Percentiles rank a stretch among this genome's conserved stretches.
Evolutionary conservation across 768 basidiomycete species (phyloP).

Genomic region (Boletus rubroflammeus): DNA sequence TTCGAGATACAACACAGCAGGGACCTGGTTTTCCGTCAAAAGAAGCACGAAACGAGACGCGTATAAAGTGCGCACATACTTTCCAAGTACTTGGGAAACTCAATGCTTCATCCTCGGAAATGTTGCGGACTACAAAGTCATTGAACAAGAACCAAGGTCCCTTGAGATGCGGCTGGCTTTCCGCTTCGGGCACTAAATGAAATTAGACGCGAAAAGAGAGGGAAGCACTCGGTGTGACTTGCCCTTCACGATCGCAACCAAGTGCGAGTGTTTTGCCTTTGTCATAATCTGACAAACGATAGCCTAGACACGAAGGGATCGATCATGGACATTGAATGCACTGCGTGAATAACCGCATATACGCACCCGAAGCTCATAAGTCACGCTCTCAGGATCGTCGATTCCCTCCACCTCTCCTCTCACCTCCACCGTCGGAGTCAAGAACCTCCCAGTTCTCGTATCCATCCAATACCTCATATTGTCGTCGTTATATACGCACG

Average conservation of each 20-base stretch:
- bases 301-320: conserved; percentile 44
- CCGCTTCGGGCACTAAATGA: conserved; percentile 64
- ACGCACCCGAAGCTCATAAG: conserved; percentile 74
- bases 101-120: conserved; percentile 83
- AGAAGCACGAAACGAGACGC: background rate
- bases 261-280: conserved; percentile 72
- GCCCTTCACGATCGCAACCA: conserved; percentile 88
- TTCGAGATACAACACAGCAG: conserved; percentile 88
- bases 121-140: conserved; percentile 86
- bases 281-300: conserved; percentile 76
- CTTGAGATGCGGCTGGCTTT: conserved; percentile 35
- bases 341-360: background rate
- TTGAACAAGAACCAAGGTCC: conserved; percentile 95
- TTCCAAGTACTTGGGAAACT: conserved; percentile 92
- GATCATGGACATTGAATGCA: background rate
- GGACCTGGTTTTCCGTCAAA: conserved; percentile 50
- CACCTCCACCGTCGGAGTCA: conserved; percentile 54
- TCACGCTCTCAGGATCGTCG: conserved; percentile 51
- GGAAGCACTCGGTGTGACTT: background rate
- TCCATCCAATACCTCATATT: conserved; percentile 75
- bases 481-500: conserved; percentile 75
- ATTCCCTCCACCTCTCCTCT: conserved; percentile 57
- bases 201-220: background rate
- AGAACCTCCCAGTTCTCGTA: conserved; percentile 39
- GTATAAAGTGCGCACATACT: conserved; percentile 42